A percentile compares a stretch with the other conserved stretches of the same genome.
These are phyloP conservation scores for Tylopilus balloui DNA, from an alignment of 768 basidiomycete species.

Conservation along the genomic window DNA sequence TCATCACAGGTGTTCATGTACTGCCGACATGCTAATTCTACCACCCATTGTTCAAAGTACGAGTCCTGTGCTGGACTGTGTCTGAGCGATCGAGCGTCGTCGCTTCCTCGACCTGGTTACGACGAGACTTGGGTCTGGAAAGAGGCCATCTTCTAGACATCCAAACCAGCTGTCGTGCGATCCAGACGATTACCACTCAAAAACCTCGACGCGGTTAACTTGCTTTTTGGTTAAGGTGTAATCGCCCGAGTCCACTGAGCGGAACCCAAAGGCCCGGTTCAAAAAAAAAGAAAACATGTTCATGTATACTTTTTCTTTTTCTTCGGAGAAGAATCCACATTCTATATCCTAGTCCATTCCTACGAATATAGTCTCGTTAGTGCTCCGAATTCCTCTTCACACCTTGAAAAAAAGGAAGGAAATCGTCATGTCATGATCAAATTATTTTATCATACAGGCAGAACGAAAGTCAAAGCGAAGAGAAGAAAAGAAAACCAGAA, in stretches of 20 bases:
- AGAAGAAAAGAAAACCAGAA: neutral
- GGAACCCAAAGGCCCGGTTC: too few relatives aligned
- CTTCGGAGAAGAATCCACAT: neutral
- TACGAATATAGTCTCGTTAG: neutral
- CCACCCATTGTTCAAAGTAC: neutral
- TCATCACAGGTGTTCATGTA: conserved; percentile 5
- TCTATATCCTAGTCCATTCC: neutral
- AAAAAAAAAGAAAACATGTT: too few relatives aligned
- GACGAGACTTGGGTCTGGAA: neutral
- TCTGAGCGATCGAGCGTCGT: neutral
- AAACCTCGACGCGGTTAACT: too few relatives aligned
- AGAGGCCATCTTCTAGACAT: too few relatives aligned
- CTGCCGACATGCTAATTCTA: conserved; percentile 8
- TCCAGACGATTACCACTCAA: too few relatives aligned
- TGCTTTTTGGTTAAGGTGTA: too few relatives aligned
- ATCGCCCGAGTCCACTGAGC: too few relatives aligned
- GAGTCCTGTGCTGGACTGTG: neutral
- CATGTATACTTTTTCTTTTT: neutral
- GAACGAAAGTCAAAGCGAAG: neutral
- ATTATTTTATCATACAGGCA: neutral
- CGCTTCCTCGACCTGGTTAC: neutral
- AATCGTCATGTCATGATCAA: neutral
- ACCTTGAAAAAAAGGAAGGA: neutral
- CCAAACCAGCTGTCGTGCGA: too few relatives aligned
- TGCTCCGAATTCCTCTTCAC: neutral